A percentile compares a stretch with the other conserved stretches of the same genome.
phyloP scores from a whole-genome alignment of 2,329 filamentous ascomycete genomes.

The Aspergillus sp. region DNA sequence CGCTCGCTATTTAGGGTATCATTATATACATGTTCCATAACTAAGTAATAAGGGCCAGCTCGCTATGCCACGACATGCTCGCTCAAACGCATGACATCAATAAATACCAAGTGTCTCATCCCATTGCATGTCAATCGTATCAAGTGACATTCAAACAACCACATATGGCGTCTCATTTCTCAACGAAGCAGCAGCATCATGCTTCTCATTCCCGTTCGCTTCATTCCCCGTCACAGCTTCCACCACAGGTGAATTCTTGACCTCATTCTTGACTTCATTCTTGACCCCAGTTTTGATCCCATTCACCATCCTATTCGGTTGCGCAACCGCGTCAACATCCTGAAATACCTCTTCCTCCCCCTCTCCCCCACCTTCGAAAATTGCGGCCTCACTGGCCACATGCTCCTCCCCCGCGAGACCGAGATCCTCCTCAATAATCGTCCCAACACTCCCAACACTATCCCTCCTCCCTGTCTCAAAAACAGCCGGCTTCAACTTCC shows the following conservation, averaged over 20 bases:
- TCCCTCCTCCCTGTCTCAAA: conserved; percentile 9
- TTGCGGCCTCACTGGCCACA: no score
- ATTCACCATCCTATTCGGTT: no score
- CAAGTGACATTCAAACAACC: conserved; percentile 2
- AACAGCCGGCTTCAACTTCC: conserved; percentile 18
- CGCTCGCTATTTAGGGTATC: no score
- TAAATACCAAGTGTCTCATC: background rate
- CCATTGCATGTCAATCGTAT: background rate
- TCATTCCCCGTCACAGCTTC: background rate
- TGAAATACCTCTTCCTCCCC: no score
- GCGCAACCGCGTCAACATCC: no score
- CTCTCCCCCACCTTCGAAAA: no score
- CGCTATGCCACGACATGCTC: background rate
- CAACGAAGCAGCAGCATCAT: conserved; percentile 6
- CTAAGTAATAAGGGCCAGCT: no score
- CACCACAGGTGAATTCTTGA: background rate
- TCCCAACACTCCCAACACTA: conserved; percentile 11
- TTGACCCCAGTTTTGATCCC: no score
- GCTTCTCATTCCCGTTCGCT: background rate
- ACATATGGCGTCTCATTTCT: conserved; percentile 11
- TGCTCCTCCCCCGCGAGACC: background rate
- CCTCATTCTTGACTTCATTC: no score
- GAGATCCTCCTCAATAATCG: conserved; percentile 17
- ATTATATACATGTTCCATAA: no score
- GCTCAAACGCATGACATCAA: background rate